phyloP scores from a whole-genome alignment of 2,329 filamentous ascomycete species.

The Cordyceps cateniannulata region DNA sequence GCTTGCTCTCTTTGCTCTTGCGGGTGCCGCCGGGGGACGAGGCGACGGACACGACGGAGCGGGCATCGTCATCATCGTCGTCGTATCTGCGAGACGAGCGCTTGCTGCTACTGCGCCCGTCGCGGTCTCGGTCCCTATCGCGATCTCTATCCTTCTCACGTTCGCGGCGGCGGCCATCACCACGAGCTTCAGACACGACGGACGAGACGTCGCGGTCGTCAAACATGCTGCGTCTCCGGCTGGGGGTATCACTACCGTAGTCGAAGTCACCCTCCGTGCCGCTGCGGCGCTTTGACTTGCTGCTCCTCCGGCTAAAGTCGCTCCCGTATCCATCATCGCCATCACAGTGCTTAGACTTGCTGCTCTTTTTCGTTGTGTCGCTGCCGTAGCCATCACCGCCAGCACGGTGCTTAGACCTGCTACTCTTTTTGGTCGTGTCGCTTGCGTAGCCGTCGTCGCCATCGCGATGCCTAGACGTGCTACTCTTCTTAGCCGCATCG shows the following conservation, averaged over 20 bases:
- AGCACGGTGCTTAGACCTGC: conserved; percentile 30
- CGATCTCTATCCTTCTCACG: conserved; percentile 20
- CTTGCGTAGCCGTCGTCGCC: conserved; percentile 29
- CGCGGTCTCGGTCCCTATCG: conserved; percentile 11
- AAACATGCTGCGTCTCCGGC: conserved; percentile 33
- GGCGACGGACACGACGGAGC: conserved; percentile 39
- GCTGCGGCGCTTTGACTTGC: conserved; percentile 33
- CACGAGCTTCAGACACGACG: conserved; percentile 39
- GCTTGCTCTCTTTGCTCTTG: conserved; percentile 33
- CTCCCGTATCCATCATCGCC: conserved; percentile 29
- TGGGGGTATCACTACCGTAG: conserved; percentile 30
- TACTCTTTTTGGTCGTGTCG: conserved; percentile 27
- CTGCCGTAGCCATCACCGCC: conserved; percentile 27
- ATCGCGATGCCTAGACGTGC: conserved; percentile 33
- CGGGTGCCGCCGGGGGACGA: conserved; percentile 27
- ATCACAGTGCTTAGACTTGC: conserved; percentile 32
- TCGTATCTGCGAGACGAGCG: conserved; percentile 28
- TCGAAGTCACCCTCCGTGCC: conserved; percentile 29
- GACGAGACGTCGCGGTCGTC: conserved; percentile 44
- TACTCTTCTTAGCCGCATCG: conserved; percentile 27
- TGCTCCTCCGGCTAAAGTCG: conserved; percentile 35
- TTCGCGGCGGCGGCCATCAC: conserved; percentile 27
- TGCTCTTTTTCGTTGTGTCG: conserved; percentile 34
- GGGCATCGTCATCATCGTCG: conserved; percentile 42
- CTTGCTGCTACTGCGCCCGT: conserved; percentile 19